Evolutionary conservation across 1,284 basidiomycete species (phyloP).

Genomic region (Kwoniella shivajii): DNA sequence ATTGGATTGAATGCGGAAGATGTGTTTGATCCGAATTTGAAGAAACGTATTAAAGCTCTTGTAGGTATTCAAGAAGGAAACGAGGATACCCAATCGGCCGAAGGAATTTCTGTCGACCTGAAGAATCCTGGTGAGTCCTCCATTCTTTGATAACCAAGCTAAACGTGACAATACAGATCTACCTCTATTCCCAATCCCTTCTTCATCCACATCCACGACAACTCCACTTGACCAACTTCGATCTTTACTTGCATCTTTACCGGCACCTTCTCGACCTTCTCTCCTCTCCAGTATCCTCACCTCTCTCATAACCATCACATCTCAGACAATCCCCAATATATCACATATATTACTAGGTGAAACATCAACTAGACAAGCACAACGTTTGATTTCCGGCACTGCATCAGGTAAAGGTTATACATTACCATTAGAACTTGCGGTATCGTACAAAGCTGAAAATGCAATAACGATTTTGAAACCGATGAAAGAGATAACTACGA

Average conservation of each 20-base stretch:
- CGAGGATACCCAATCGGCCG: slow-evolving; percentile 19
- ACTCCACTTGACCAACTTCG: slow-evolving; percentile 61
- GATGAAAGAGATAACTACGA: slow-evolving; percentile 73
- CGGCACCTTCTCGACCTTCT: slow-evolving; percentile 73
- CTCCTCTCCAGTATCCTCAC: slow-evolving; percentile 66
- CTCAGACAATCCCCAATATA: slow-evolving; percentile 60
- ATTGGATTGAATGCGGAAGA: slow-evolving; percentile 45
- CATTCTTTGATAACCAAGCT: background rate
- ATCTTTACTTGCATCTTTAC: slow-evolving; percentile 68
- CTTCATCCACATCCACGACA: slow-evolving; percentile 36
- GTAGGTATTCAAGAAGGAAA: slow-evolving; percentile 23
- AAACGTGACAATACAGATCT: slow-evolving; percentile 18
- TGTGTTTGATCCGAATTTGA: slow-evolving; percentile 36
- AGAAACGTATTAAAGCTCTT: slow-evolving; percentile 10
- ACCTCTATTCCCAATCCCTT: slow-evolving; percentile 22
- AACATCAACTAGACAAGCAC: slow-evolving; percentile 75
- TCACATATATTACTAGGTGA: slow-evolving; percentile 81
- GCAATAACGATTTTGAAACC: slow-evolving; percentile 67
- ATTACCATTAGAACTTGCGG: slow-evolving; percentile 69
- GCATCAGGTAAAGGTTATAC: slow-evolving; percentile 78
- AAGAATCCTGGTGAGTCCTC: slow-evolving; percentile 31
- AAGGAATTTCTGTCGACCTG: slow-evolving; percentile 25
- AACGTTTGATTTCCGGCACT: slow-evolving; percentile 73
- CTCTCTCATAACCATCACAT: slow-evolving; percentile 70
- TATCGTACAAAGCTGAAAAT: slow-evolving; percentile 33